Percentiles rank a stretch among this genome's conserved stretches.
Conservation (phyloP, 1,139 yeast species). For the Lodderomyces orthopsilosis region DNA sequence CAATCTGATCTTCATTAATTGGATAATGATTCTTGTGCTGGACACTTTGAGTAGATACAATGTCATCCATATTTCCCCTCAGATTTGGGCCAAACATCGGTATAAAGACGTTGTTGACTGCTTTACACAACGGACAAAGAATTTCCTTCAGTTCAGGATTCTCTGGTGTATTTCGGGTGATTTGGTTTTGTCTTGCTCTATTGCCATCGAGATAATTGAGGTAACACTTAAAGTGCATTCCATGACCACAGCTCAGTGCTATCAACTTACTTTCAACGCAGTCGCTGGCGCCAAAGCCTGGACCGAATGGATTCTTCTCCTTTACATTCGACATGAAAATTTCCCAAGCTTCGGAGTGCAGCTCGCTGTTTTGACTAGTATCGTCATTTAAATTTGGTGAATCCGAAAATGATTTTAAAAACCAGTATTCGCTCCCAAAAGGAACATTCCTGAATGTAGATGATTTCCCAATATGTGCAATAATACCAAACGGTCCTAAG, state of each 20-base stretch:
- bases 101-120: conserved; percentile 77
- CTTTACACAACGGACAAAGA: conserved; percentile 87
- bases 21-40: not conserved
- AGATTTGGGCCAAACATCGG: conserved; percentile 56
- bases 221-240: conserved; percentile 84
- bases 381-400: conserved; percentile 49
- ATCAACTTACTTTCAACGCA: conserved; percentile 49
- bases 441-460: conserved; percentile 67
- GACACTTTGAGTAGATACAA: not conserved
- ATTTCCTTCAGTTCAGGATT: conserved; percentile 69
- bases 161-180: conserved; percentile 81
- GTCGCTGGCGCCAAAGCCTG: conserved; percentile 56
- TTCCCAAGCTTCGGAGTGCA: conserved; percentile 34
- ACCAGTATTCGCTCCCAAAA: conserved; percentile 63
- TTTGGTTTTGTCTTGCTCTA: conserved; percentile 60
- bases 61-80: not conserved
- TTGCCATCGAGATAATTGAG: conserved; percentile 56
- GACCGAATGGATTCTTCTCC: conserved; percentile 55
- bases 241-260: conserved; percentile 88
- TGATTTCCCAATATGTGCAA: conserved; percentile 57
- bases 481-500: conserved; percentile 74
- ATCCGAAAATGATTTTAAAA: conserved; percentile 61
- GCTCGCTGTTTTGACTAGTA: conserved; percentile 18
- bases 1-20: not conserved
- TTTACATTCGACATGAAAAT: conserved; percentile 35